Evolutionary conservation across 78 protist genomes (phyloP), one percentile per base, ranked within the genome.

Genomic region (Dictyostelium intermedium): DNA sequence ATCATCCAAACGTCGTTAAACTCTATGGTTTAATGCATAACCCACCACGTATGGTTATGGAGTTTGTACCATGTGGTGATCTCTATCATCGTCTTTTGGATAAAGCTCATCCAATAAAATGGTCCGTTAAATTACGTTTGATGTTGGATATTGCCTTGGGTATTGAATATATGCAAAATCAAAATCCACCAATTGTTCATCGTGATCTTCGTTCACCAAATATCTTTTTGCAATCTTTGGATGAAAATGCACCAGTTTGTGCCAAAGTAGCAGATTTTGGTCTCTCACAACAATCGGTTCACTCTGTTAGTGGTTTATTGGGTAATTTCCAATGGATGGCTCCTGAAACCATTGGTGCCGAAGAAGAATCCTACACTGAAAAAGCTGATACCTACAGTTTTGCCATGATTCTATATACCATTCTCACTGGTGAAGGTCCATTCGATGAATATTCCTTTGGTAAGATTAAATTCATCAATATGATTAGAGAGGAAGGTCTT

Each of bases 211-310:
- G 91, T 76, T 63, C 83, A 7, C 95, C 95, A 39, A 91, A 91
- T 34, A 84, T 91, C 50, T 84, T 91, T 53, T 53, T 91, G 23
- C 10, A 16, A 2, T 83, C 95, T 4, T 18, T 82, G 16, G 45
- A 91, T 5, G 95, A 91, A 37, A 81, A 76, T 66, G 89, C 95
- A 0, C 82, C 94, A 16, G 95, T 91, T 39, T 35, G 56, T 50
- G 95, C 95, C 2, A 93, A 93, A 76, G 81, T 93, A 30, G 96
- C 96, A 2, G 96, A 93, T 83, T 93, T 93, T 61, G 96, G 96
- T 84, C 69, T 93, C 11, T 47, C 77, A 27, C 94, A 89, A 80
- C 94, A 89, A 83, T 89, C 94, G 0, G 87, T 89, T 1, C 94
- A 84, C 8, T 80, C 87, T 6, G 94, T 89, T 3, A 53, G 87